Conservation (phyloP, 495 filamentous ascomycete species). For the Podospora didyma region DNA sequence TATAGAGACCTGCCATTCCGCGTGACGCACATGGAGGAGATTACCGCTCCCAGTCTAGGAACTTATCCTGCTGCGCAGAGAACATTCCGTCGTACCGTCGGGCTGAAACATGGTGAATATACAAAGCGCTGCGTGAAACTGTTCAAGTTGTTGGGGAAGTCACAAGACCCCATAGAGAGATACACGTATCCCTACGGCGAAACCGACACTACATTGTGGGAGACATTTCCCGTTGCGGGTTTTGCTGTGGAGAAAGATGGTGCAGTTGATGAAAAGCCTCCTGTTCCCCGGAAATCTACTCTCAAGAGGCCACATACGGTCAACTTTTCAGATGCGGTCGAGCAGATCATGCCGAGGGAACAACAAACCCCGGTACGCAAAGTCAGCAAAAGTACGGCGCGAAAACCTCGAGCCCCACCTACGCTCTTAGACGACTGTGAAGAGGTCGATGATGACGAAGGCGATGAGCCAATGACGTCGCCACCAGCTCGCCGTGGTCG, state of each 20-base stretch:
- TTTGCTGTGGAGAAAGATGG: slow-evolving; percentile 31
- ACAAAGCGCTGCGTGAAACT: slow-evolving; percentile 44
- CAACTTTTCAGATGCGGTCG: not conserved
- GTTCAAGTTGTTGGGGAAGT: slow-evolving; percentile 33
- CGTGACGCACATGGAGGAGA: slow-evolving; percentile 27
- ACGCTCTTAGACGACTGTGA: slow-evolving; percentile 7
- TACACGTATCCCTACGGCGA: slow-evolving; percentile 24
- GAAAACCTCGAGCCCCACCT: not conserved
- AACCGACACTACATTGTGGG: slow-evolving; percentile 26
- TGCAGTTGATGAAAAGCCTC: slow-evolving; percentile 7
- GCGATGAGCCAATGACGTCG: slow-evolving; percentile 6
- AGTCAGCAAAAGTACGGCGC: not conserved
- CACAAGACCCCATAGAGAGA: slow-evolving; percentile 23
- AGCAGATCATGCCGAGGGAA: not conserved
- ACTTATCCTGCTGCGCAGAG: slow-evolving; percentile 36
- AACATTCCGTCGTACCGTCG: slow-evolving; percentile 32
- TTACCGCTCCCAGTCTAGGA: slow-evolving; percentile 32
- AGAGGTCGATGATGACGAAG: slow-evolving; percentile 10
- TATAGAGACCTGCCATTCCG: slow-evolving; percentile 39
- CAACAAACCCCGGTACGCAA: not conserved
- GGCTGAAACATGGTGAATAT: slow-evolving; percentile 43
- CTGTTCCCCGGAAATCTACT: not conserved
- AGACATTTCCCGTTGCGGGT: slow-evolving; percentile 20
- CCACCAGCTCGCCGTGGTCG: not conserved
- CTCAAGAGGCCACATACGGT: slow-evolving; percentile 1